Evolutionary conservation across 164 flowering plant genomes (phyloP).

Genomic region (Liquidambar formosana): DNA sequence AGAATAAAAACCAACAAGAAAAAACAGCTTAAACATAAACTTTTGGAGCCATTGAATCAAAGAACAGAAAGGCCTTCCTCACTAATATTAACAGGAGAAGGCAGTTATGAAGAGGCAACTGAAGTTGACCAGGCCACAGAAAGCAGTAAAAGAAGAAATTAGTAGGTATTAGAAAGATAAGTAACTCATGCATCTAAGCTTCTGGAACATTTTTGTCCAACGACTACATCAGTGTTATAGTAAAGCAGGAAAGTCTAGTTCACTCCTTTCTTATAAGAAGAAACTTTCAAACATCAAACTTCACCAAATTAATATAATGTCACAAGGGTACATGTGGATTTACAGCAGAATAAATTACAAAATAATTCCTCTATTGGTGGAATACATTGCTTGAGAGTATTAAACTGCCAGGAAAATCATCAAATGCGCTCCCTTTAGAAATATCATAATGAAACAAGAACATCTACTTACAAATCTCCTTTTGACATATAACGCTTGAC

Average conservation of each 20-base stretch:
- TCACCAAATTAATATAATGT: neutral
- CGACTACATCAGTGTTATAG: no score
- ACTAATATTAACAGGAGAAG: neutral
- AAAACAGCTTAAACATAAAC: neutral
- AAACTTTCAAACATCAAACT: neutral
- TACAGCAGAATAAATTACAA: neutral
- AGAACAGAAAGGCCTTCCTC: neutral
- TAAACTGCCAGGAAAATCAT: neutral
- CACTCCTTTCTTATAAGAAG: neutral
- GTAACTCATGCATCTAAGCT: no score
- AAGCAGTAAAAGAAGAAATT: neutral
- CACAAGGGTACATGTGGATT: neutral
- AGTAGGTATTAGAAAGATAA: no score
- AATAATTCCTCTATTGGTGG: neutral
- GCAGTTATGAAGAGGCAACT: no score
- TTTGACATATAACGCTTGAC: conserved; percentile 97
- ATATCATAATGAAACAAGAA: neutral
- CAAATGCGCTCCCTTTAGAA: neutral
- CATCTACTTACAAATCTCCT: conserved; percentile 87
- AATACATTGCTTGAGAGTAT: neutral
- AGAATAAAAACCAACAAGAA: neutral
- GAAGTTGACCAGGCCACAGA: no score
- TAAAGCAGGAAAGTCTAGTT: no score
- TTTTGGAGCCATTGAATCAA: neutral
- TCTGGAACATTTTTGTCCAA: no score